A percentile compares a stretch with the other conserved stretches of the same genome.
These are phyloP conservation scores for Nissolia schottii DNA, from an alignment of 306 rosid genomes.

Conservation along the genomic window DNA sequence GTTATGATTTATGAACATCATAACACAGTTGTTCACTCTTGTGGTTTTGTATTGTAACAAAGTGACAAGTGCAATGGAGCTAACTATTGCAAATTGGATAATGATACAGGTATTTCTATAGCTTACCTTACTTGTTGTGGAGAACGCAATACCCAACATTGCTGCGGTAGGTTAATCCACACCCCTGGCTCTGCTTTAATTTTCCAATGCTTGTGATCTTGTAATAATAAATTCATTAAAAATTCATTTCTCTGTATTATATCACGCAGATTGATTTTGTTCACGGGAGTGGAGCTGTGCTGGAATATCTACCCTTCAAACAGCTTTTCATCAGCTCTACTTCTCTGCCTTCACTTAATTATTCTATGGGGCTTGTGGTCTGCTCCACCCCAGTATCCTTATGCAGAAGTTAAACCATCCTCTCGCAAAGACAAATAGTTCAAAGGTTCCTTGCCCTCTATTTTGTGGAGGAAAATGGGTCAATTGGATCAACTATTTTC, in stretches of 20 bases:
- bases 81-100: conserved; percentile 18
- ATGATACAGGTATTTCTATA: conserved; percentile 77
- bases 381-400: conserved; percentile 69
- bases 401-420: conserved; percentile 31
- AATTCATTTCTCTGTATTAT: conserved; percentile 8
- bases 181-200: not conserved
- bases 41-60: not conserved
- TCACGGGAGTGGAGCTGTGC: conserved; percentile 78
- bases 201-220: not conserved
- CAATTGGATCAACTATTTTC: not conserved
- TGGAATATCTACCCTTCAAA: conserved; percentile 91
- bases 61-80: not conserved
- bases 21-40: not conserved
- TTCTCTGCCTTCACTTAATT: conserved; percentile 60
- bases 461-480: conserved; percentile 10
- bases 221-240: not conserved
- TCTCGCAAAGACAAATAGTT: conserved; percentile 37
- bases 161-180: conserved; percentile 48
- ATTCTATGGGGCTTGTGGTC: conserved; percentile 80
- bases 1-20: conserved; percentile 11
- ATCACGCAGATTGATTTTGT: conserved; percentile 59
- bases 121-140: conserved; percentile 87
- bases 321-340: conserved; percentile 52
- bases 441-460: not conserved
- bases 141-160: conserved; percentile 58